Conservation (phyloP, 2,329 filamentous ascomycete genomes). For the Ceratocystiopsis minuta region DNA sequence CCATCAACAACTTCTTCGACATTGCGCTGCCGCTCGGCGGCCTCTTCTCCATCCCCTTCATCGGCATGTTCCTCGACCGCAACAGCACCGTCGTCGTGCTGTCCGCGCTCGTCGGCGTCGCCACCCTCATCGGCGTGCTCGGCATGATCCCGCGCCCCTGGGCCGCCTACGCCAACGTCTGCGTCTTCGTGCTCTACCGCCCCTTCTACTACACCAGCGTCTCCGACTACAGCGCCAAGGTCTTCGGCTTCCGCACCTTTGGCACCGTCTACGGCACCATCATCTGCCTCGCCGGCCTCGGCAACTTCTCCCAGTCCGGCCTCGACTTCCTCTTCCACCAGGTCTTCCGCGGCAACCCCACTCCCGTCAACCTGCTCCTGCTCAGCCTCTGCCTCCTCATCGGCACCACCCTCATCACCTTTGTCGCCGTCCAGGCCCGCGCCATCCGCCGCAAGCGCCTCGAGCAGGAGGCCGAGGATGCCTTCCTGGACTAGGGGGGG, state of each 20-base stretch:
- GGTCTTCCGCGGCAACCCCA: slow-evolving; percentile 51
- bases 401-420: slow-evolving; percentile 47
- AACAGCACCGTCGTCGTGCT: slow-evolving; percentile 57
- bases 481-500: slow-evolving; percentile 8
- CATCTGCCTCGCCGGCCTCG: slow-evolving; percentile 66
- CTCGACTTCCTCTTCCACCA: slow-evolving; percentile 64
- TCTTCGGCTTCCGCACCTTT: slow-evolving; percentile 82
- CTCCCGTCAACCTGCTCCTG: slow-evolving; percentile 59
- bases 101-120: slow-evolving; percentile 46
- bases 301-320: slow-evolving; percentile 69
- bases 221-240: slow-evolving; percentile 76
- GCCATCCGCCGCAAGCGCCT: slow-evolving; percentile 17
- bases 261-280: slow-evolving; percentile 87
- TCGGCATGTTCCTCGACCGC: slow-evolving; percentile 62
- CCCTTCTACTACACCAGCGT: slow-evolving; percentile 86
- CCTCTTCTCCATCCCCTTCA: slow-evolving; percentile 71
- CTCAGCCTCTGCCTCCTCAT: slow-evolving; percentile 42
- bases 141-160: slow-evolving; percentile 52
- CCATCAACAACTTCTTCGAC: slow-evolving; percentile 74
- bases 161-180: slow-evolving; percentile 59
- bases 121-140: slow-evolving; percentile 58
- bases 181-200: slow-evolving; percentile 67
- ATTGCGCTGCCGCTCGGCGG: slow-evolving; percentile 62
- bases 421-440: slow-evolving; percentile 32
- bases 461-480: slow-evolving; percentile 15